Evolutionary conservation across 78 protist species (phyloP), one percentile per base, ranked within the genome.

Genomic region (Dictyostelium intermedium): DNA sequence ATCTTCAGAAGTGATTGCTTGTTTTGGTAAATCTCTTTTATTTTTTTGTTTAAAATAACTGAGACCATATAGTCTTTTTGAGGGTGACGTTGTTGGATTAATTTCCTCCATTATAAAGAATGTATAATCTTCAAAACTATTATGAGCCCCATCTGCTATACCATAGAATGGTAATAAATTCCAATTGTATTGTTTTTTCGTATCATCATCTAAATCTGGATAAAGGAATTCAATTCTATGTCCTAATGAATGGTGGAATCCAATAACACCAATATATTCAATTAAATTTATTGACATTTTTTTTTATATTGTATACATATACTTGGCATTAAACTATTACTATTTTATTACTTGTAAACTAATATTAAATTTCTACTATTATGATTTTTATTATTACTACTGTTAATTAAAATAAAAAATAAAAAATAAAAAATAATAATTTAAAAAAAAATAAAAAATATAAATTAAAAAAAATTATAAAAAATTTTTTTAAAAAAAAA

Each of bases 171-270:
- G 79, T 18, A 87, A 61, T 35, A 79, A 30, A 63, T 56, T 63
- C 84, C 84, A 87, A 45, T 87, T 80, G 27, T n/a, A 87, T 43
- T 20, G 39, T 7, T 7, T 34, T 16, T 66, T 41, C 1, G n/a
- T 74, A 1, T 39, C 70, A 0, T 87, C 81, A 25, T n/a, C 34
- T 30, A 87, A 9, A 20, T 41, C 50, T 35, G 93, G 93, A 45
- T 87, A 79, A 16, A 79, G 47, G 7, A 60, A 79, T 43, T 87
- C 93, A 16, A 87, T 27, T 63, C 81, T 47, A 27, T 87, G 66
- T 25, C 93, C 93, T 35, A 32, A 34, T 41, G 81, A 78, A 63
- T 87, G 93, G 63, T 87, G 93, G 66, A 87, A 87, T 45, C 93
- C 93, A 25, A 87, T 60, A 34, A 87, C 85, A 32, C 82, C n/a